These are phyloP conservation scores for Diphasiastrum complanatum DNA, from an alignment of 83 land plant genomes.

Conservation along the genomic window DNA sequence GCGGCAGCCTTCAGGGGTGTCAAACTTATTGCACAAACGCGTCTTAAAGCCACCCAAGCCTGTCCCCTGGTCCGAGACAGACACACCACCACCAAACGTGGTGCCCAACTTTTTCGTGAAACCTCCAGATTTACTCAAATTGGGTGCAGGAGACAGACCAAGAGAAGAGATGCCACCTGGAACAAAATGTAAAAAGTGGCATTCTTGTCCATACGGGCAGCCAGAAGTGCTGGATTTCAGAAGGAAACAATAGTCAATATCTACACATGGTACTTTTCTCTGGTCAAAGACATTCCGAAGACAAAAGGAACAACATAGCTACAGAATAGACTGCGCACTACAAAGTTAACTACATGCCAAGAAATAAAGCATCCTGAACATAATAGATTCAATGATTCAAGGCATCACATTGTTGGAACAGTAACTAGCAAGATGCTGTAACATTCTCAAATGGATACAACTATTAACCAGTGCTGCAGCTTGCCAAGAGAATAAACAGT, in stretches of 20 bases:
- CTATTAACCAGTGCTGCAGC: too few species aligned
- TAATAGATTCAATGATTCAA: too few species aligned
- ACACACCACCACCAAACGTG: neutral
- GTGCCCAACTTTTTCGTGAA: conserved; percentile 1
- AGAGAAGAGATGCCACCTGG: conserved; percentile 40
- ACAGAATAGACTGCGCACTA: too few species aligned
- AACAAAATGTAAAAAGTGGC: conserved; percentile 55
- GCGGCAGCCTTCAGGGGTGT: conserved; percentile 62
- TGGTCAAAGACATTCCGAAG: too few species aligned
- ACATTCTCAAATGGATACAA: too few species aligned
- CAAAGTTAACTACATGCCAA: too few species aligned
- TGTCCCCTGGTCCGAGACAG: conserved; percentile 25
- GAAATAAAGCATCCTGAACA: too few species aligned
- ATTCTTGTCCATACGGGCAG: conserved; percentile 59
- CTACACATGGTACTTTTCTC: too few species aligned
- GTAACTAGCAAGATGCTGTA: too few species aligned
- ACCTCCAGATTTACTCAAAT: conserved; percentile 18
- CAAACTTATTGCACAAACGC: conserved; percentile 49
- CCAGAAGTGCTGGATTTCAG: conserved; percentile 46
- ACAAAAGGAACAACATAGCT: too few species aligned
- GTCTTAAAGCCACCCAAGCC: conserved; percentile 45
- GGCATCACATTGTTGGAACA: too few species aligned
- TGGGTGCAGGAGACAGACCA: conserved; percentile 22
- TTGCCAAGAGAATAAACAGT: too few species aligned
- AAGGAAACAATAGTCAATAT: neutral